Evolutionary conservation across 176 grass and related monocot genomes (phyloP).

Genomic region (Avena insularis): DNA sequence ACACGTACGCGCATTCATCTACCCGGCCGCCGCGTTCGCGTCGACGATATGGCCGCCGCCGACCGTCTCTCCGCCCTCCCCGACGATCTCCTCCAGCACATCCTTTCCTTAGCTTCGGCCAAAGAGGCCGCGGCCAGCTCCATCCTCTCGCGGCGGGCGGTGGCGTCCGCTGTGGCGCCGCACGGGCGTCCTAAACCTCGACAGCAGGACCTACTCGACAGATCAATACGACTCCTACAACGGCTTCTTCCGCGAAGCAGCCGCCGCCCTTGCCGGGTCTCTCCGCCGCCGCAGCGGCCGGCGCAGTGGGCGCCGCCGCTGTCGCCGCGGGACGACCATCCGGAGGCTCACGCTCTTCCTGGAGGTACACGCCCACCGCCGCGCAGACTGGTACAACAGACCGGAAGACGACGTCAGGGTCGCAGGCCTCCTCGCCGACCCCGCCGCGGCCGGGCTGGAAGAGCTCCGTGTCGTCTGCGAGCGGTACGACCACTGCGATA

Average conservation of each 20-base stretch:
- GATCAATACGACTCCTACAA: background rate
- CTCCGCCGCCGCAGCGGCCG: background rate
- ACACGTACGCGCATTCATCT: too few relatives aligned
- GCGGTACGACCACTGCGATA: background rate
- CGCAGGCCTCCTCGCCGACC: background rate
- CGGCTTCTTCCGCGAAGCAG: background rate
- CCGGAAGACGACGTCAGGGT: background rate
- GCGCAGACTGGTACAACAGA: background rate
- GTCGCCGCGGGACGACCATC: background rate
- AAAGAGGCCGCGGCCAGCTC: background rate
- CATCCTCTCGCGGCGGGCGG: background rate
- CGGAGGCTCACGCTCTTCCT: background rate
- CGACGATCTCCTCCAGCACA: background rate
- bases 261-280: background rate
- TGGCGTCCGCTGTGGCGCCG: constrained; percentile 5
- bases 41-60: constrained; percentile 11
- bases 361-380: background rate
- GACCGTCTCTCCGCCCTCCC: background rate
- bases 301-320: background rate
- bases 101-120: background rate
- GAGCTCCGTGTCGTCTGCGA: background rate
- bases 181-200: background rate
- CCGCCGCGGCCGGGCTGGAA: background rate
- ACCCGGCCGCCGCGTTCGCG: too few relatives aligned
- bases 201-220: background rate